A percentile compares a stretch with the other conserved stretches of the same genome.
These are phyloP conservation scores for Cercospora citrullina DNA, from an alignment of 2,329 filamentous ascomycete genomes.

Conservation along the genomic window DNA sequence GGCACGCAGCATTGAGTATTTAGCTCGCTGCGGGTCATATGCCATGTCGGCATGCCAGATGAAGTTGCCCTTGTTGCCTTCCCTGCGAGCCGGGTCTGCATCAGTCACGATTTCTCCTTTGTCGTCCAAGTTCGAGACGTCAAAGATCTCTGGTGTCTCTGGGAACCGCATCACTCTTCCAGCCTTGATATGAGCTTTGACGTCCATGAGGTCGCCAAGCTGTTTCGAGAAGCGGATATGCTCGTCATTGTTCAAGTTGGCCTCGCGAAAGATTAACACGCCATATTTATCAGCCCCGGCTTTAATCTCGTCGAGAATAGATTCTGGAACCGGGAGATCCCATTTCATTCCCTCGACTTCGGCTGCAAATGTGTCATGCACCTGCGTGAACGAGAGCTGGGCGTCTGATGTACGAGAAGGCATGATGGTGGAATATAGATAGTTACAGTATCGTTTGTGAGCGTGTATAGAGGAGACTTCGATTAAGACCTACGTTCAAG, in stretches of 20 bases:
- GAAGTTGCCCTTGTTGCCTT: constrained; percentile 38
- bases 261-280: constrained; percentile 54
- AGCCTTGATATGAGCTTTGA: constrained; percentile 50
- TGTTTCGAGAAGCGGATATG: constrained; percentile 54
- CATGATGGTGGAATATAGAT: constrained; percentile 14
- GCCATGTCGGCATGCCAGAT: constrained; percentile 58
- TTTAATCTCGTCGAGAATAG: constrained; percentile 3
- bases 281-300: constrained; percentile 48
- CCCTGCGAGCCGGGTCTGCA: constrained; percentile 42
- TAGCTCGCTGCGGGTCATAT: constrained; percentile 57
- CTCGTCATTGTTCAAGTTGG: constrained; percentile 51
- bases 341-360: constrained; percentile 22
- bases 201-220: constrained; percentile 59
- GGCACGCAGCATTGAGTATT: constrained; percentile 55
- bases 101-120: constrained; percentile 48
- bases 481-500: not conserved
- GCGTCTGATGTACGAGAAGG: constrained; percentile 24
- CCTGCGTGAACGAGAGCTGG: constrained; percentile 19
- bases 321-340: constrained; percentile 25
- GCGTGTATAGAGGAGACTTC: not conserved
- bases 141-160: constrained; percentile 55
- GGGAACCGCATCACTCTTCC: constrained; percentile 51
- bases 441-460: not conserved
- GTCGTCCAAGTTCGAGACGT: constrained; percentile 57
- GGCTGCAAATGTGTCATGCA: constrained; percentile 23